Evolutionary conservation across 768 basidiomycete species (phyloP).

Genomic region (Calocera viscosa): DNA sequence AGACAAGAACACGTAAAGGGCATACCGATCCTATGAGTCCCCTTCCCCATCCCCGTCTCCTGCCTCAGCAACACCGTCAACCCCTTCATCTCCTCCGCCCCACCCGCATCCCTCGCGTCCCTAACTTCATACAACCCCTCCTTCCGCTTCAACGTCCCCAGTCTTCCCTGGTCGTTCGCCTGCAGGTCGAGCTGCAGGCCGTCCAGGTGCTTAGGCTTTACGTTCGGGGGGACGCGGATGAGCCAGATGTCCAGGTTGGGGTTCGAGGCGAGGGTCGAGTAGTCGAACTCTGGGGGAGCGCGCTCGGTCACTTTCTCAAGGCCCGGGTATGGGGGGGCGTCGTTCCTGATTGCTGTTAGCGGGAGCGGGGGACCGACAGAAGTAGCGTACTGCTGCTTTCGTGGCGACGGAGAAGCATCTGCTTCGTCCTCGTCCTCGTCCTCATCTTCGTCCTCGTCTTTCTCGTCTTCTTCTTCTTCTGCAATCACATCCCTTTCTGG

Average conservation of each 20-base stretch:
- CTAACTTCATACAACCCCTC: neutral
- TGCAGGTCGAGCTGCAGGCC: neutral
- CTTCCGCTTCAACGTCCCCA: neutral
- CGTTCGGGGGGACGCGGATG: neutral
- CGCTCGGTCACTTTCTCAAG: neutral
- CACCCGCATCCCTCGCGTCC: neutral
- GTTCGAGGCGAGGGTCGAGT: neutral
- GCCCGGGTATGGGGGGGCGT: neutral
- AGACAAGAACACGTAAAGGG: neutral
- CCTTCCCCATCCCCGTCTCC: neutral
- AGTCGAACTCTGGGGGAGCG: neutral
- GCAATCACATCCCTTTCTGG: too few species aligned
- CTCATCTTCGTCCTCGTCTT: neutral
- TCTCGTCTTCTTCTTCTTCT: neutral
- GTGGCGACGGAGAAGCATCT: neutral
- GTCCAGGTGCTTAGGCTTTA: neutral
- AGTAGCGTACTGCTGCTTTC: neutral
- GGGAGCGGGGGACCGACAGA: neutral
- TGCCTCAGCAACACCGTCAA: constrained; percentile 5
- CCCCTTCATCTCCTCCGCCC: constrained; percentile 1
- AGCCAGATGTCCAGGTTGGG: neutral
- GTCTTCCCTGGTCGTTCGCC: neutral
- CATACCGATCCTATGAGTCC: neutral
- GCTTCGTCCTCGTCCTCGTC: neutral
- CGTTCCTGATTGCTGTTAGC: neutral